phyloP scores from a whole-genome alignment of 2,329 filamentous ascomycete genomes.

The Camillea tinctor region DNA sequence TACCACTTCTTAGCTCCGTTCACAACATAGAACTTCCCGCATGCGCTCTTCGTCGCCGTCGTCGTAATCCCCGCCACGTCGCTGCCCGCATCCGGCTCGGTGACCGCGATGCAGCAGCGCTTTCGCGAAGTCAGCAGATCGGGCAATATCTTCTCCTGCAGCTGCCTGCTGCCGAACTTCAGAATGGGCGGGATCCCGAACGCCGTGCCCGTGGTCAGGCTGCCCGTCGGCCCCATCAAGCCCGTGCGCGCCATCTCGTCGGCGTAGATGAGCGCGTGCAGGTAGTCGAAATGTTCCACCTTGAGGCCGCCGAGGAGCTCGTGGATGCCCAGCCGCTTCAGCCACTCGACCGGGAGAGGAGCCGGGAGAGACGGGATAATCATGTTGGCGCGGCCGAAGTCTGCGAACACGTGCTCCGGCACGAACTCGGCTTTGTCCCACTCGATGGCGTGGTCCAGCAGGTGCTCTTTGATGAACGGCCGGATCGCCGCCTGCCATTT shows the following conservation, averaged over 20 bases:
- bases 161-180: constrained; percentile 61
- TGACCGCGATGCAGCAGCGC: constrained; percentile 74
- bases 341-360: constrained; percentile 66
- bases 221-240: constrained; percentile 60
- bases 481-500: constrained; percentile 68
- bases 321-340: constrained; percentile 63
- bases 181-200: constrained; percentile 71
- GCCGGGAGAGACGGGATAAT: constrained; percentile 68
- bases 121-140: constrained; percentile 66
- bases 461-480: constrained; percentile 62
- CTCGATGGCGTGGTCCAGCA: constrained; percentile 61
- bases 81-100: constrained; percentile 70
- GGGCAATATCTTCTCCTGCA: constrained; percentile 67
- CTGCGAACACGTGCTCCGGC: constrained; percentile 61
- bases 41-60: constrained; percentile 58
- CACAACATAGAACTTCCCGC: constrained; percentile 67
- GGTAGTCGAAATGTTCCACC: constrained; percentile 72
- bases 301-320: constrained; percentile 64
- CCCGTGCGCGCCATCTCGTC: constrained; percentile 71
- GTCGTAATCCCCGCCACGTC: constrained; percentile 74
- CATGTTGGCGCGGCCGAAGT: constrained; percentile 66
- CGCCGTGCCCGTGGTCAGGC: constrained; percentile 69
- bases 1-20: constrained; percentile 77
- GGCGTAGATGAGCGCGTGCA: constrained; percentile 67
- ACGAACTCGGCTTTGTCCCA: constrained; percentile 68